A percentile compares a stretch with the other conserved stretches of the same genome.
phyloP scores from a whole-genome alignment of 768 basidiomycete species.

The Trametes cinnabarina region DNA sequence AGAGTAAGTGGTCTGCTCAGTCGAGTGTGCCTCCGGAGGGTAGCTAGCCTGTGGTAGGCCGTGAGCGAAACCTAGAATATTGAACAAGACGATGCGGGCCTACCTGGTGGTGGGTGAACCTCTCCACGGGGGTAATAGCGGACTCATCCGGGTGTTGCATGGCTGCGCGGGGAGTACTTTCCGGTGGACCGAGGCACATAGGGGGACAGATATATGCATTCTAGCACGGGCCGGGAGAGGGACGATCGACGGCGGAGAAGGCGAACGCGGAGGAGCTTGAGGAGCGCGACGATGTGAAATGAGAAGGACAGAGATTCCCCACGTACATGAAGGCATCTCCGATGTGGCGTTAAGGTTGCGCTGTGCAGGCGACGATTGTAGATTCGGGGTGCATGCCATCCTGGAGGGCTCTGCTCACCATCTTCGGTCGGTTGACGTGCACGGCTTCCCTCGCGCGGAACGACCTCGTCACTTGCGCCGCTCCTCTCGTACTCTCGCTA shows the following conservation, averaged over 20 bases:
- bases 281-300: neutral
- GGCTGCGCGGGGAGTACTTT: slow-evolving; percentile 3
- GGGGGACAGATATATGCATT: neutral
- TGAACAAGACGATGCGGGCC: too few species aligned
- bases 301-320: neutral
- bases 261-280: neutral
- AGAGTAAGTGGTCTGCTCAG: neutral
- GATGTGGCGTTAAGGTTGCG: slow-evolving; percentile 21
- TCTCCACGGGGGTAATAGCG: neutral
- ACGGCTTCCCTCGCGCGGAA: neutral
- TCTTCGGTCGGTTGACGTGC: neutral
- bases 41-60: neutral
- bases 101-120: neutral
- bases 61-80: too few species aligned
- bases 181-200: neutral
- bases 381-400: slow-evolving; percentile 9
- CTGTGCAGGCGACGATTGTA: neutral
- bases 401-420: neutral
- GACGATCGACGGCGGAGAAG: slow-evolving; percentile 3
- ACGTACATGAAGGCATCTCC: slow-evolving; percentile 2
- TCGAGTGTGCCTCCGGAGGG: neutral
- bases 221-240: neutral
- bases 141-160: slow-evolving; percentile 2
- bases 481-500: neutral
- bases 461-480: slow-evolving; percentile 2